Conservation (phyloP, 2,329 filamentous ascomycete species). For the Fusarium avenaceum region DNA sequence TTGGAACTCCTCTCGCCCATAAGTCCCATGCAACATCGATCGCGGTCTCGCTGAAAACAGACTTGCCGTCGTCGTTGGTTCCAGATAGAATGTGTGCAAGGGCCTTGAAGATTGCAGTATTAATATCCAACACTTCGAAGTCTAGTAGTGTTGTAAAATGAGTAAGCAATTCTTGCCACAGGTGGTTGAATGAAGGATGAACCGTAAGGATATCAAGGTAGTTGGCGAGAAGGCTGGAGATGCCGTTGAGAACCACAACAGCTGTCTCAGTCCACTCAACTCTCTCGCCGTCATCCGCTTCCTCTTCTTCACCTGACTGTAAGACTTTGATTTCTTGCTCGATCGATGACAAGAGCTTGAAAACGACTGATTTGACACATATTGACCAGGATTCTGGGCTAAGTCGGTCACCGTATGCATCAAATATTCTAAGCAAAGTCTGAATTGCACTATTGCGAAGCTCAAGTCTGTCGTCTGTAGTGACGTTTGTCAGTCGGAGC, state of each 20-base stretch:
- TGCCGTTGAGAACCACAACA: conserved; percentile 79
- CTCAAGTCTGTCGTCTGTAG: conserved; percentile 79
- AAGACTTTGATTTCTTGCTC: conserved; percentile 65
- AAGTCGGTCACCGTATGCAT: conserved; percentile 87
- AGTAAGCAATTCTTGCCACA: conserved; percentile 81
- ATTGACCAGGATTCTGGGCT: conserved; percentile 84
- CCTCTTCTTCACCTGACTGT: conserved; percentile 55
- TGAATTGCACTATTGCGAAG: conserved; percentile 90
- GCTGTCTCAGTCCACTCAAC: conserved; percentile 81
- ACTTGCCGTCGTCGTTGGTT: conserved; percentile 58
- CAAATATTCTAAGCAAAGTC: conserved; percentile 90
- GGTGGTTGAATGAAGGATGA: conserved; percentile 74
- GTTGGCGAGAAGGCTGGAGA: conserved; percentile 78
- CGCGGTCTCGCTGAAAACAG: conserved; percentile 63
- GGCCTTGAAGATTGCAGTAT: conserved; percentile 78
- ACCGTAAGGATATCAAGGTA: conserved; percentile 80
- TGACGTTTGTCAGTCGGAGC: conserved; percentile 77
- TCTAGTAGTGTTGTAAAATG: conserved; percentile 76
- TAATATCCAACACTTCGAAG: conserved; percentile 76
- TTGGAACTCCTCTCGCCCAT: conserved; percentile 76
- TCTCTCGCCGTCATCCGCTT: conserved; percentile 58
- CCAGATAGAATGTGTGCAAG: conserved; percentile 73
- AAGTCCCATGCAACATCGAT: conserved; percentile 76
- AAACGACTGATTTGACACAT: conserved; percentile 84
- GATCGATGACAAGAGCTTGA: conserved; percentile 81